Conservation (phyloP, 495 filamentous ascomycete species). For the Thermothielavioides terrestris region DNA sequence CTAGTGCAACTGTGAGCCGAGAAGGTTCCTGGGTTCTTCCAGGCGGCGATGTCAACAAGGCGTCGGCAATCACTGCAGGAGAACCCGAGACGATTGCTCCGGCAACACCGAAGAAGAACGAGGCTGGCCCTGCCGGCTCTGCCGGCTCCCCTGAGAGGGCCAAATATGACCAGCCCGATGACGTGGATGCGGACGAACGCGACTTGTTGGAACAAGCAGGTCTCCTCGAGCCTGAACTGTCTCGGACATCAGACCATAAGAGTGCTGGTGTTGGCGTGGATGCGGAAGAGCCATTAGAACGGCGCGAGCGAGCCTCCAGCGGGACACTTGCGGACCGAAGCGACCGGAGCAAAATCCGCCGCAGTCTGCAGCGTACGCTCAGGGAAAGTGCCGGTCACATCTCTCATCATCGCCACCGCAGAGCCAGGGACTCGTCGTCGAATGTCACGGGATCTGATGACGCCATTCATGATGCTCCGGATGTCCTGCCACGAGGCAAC, state of each 20-base stretch:
- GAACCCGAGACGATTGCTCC: conserved; percentile 28
- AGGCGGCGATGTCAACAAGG: conserved; percentile 30
- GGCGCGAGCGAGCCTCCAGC: conserved; percentile 22
- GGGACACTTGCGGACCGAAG: conserved; percentile 30
- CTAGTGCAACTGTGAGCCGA: conserved; percentile 37
- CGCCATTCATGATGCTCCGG: conserved; percentile 42
- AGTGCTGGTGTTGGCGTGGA: conserved; percentile 16
- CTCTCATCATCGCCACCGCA: conserved; percentile 60
- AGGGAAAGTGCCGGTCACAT: conserved; percentile 64
- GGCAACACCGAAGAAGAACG: conserved; percentile 25
- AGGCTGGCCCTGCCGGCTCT: conserved; percentile 13
- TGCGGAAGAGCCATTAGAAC: conserved; percentile 26
- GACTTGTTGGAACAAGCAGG: conserved; percentile 45
- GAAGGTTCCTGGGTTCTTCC: conserved; percentile 48
- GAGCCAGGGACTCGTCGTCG: conserved; percentile 65
- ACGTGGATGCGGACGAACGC: conserved; percentile 42
- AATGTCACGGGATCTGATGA: conserved; percentile 56
- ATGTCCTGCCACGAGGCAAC: conserved; percentile 64
- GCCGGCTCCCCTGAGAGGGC: conserved; percentile 15
- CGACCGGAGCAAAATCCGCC: conserved; percentile 59
- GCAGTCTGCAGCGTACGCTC: conserved; percentile 89
- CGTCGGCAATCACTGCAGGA: conserved; percentile 33
- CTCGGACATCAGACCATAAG: conserved; percentile 13
- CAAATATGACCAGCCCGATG: conserved; percentile 22
- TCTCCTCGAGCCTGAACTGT: conserved; percentile 26